phyloP scores from a whole-genome alignment of 352 stramenopile genomes.

The Elongisporangium prolatum region DNA sequence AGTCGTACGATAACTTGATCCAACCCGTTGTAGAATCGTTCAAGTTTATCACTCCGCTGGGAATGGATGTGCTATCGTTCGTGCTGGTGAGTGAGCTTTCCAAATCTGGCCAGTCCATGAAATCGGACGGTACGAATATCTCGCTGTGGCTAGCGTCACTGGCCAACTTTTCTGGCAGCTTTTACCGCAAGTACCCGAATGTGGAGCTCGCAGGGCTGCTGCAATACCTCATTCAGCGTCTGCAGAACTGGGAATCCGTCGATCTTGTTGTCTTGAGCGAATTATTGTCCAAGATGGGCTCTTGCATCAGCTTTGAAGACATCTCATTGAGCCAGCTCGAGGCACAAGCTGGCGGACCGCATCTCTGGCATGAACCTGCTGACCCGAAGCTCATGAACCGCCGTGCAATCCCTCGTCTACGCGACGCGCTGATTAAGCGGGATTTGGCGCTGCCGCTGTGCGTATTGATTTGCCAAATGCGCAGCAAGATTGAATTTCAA shows the following conservation, averaged over 20 bases:
- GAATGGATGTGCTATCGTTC: constrained; percentile 93
- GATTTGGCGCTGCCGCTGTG: constrained; percentile 71
- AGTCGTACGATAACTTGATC: constrained; percentile 97
- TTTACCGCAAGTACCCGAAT: constrained; percentile 92
- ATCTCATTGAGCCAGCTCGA: constrained; percentile 82
- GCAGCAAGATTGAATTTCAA: constrained; percentile 79
- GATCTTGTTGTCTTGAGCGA: constrained; percentile 87
- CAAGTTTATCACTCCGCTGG: constrained; percentile 91
- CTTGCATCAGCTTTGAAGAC: constrained; percentile 82
- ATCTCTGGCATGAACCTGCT: constrained; percentile 74
- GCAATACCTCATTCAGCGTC: constrained; percentile 86
- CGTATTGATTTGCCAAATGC: constrained; percentile 82
- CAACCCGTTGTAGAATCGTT: constrained; percentile 95
- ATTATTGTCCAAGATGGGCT: constrained; percentile 85
- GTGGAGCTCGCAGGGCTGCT: constrained; percentile 91
- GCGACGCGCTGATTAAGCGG: constrained; percentile 81
- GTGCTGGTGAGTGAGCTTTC: constrained; percentile 90
- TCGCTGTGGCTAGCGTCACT: constrained; percentile 93
- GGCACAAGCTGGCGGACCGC: constrained; percentile 68
- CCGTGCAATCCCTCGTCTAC: constrained; percentile 68
- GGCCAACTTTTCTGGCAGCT: constrained; percentile 92
- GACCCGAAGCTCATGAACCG: constrained; percentile 84
- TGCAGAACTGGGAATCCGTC: constrained; percentile 82
- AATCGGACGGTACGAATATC: constrained; percentile 87
- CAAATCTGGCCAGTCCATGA: constrained; percentile 82